Evolutionary conservation across 805 yeast species (phyloP), one percentile per base, ranked within the genome.

Genomic region (Lipomyces kockii): DNA sequence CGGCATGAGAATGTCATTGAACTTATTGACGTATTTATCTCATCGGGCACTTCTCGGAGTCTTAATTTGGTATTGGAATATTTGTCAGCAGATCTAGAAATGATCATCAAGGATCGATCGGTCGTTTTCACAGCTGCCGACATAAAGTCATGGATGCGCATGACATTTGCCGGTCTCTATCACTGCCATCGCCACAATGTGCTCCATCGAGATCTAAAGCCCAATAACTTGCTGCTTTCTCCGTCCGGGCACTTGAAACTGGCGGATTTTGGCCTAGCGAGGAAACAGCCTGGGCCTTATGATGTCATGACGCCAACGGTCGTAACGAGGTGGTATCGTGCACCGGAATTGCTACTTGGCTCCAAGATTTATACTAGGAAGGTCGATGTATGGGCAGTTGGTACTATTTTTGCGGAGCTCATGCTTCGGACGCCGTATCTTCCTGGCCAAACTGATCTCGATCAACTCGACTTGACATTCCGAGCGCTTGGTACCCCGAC

Each of bases 201-300:
- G 25, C 80, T 95, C 61, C 99, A 95, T 76, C 85, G 99, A 71
- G 76, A 72, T 71, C 54, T 71, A 58, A 71, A 71, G 58, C 73
- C 73, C 3, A 71, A 71, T 57, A 95, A 95, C 79, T 82, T 95
- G 80, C 81, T 95, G 64, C 80, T 95, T 49, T 89, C 97, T 0
- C 95, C 97, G 0, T 86, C 85, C 67, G 99, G 99, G 0, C 87
- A 89, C 70, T 82, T 95, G 68, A 95, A 95, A 77, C 84, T 95
- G 69, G 99, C 99, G 2, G 99, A 95, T 91, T 95, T 95, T 81
- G 99, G 99, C 72, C 82, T 94, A 57, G 98, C 98, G 0, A 81
- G 99, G 70, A 85, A 93, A 1, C 81, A 91, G 66, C 94, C 96
- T 0, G 83, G 88, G 29, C 91, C 93, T 0, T 73, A 74, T 58